These are phyloP conservation scores for Sporothrix mexicana DNA, from an alignment of 2,329 filamentous ascomycete genomes.

Conservation along the genomic window DNA sequence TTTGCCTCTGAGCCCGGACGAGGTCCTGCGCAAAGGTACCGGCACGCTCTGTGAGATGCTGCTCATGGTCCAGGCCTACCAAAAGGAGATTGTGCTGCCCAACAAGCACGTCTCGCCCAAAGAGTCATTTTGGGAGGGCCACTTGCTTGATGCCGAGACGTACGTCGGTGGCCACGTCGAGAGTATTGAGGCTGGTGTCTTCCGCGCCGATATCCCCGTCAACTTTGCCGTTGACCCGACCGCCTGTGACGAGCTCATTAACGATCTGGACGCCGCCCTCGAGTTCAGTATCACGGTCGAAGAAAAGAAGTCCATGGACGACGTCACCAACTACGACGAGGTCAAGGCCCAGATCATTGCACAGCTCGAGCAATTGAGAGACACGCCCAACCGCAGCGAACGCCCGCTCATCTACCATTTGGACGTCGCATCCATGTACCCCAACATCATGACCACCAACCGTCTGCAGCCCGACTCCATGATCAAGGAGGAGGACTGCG, in stretches of 20 bases:
- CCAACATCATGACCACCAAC: constrained; percentile 99
- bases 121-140: constrained; percentile 95
- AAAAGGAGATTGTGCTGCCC: constrained; percentile 87
- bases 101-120: constrained; percentile 94
- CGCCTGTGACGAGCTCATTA: constrained; percentile 86
- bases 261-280: constrained; percentile 85
- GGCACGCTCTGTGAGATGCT: constrained; percentile 99
- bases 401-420: constrained; percentile 94
- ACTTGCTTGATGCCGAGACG: constrained; percentile 93
- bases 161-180: constrained; percentile 99
- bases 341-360: constrained; percentile 82
- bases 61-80: constrained; percentile 96
- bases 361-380: constrained; percentile 73
- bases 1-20: constrained; percentile 88
- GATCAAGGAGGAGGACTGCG: constrained; percentile 95
- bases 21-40: constrained; percentile 91
- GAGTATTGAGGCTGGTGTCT: constrained; percentile 97
- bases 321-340: constrained; percentile 81
- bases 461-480: constrained; percentile 98
- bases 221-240: constrained; percentile 89
- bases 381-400: constrained; percentile 83
- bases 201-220: constrained; percentile 91
- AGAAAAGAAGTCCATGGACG: constrained; percentile 80
- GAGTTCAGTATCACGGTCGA: constrained; percentile 86
- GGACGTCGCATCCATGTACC: constrained; percentile 99